These are phyloP conservation scores for Phyllosticta capitalensis DNA, from an alignment of 2,329 filamentous ascomycete genomes.

Conservation along the genomic window DNA sequence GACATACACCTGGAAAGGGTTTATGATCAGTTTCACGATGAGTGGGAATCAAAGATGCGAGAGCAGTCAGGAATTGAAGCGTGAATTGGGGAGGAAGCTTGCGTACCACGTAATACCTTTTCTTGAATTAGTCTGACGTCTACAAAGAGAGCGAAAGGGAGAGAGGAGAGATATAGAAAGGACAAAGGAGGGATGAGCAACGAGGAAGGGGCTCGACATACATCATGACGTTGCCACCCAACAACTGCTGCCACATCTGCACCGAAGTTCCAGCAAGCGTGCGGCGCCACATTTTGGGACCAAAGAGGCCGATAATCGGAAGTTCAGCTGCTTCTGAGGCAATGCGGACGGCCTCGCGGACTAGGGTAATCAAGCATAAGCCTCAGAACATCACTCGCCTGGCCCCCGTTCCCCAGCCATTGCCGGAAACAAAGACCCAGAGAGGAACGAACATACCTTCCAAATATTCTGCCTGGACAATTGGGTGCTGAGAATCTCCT, in stretches of 20 bases:
- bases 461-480: constrained; percentile 53
- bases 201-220: constrained; percentile 6
- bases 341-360: constrained; percentile 10
- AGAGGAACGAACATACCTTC: constrained; percentile 30
- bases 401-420: no score
- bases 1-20: no score
- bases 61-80: not conserved
- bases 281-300: constrained; percentile 44
- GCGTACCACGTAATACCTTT: constrained; percentile 45
- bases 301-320: constrained; percentile 7
- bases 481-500: constrained; percentile 47
- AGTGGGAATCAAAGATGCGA: not conserved
- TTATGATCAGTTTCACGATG: not conserved
- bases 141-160: no score
- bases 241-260: constrained; percentile 47
- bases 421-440: not conserved
- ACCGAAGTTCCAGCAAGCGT: constrained; percentile 47
- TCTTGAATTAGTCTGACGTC: constrained; percentile 18
- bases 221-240: constrained; percentile 23
- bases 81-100: no score
- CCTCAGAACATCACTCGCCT: not conserved
- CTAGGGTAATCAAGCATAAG: not conserved
- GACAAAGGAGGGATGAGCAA: not conserved
- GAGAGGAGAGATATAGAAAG: no score
- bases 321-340: constrained; percentile 6